Evolutionary conservation across 2,329 filamentous ascomycete species (phyloP).

Genomic region (Aspergillus sp.): DNA sequence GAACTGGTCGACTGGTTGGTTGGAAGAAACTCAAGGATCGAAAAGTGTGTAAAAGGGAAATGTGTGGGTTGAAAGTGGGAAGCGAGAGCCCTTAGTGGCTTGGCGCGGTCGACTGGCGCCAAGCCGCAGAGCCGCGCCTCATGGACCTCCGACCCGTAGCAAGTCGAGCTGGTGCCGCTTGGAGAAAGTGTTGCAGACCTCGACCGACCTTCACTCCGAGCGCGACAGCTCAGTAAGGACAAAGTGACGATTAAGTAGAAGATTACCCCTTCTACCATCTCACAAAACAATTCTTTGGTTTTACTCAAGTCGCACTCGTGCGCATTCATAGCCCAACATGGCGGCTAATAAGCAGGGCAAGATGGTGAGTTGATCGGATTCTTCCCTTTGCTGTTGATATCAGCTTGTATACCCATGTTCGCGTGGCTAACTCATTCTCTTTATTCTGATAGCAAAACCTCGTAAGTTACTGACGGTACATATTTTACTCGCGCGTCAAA

Average conservation of each 20-base stretch:
- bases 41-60: slow-evolving; percentile 38
- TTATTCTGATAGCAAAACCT: slow-evolving; percentile 59
- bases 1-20: slow-evolving; percentile 42
- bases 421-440: slow-evolving; percentile 54
- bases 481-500: not conserved
- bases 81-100: slow-evolving; percentile 43
- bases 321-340: slow-evolving; percentile 49
- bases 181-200: slow-evolving; percentile 1
- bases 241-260: slow-evolving; percentile 21
- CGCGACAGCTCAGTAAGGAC: slow-evolving; percentile 6
- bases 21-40: slow-evolving; percentile 31
- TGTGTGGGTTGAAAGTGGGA: slow-evolving; percentile 39
- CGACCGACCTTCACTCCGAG: slow-evolving; percentile 10
- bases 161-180: slow-evolving; percentile 4
- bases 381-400: slow-evolving; percentile 8
- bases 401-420: not conserved
- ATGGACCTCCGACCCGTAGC: slow-evolving; percentile 12
- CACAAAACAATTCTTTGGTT: slow-evolving; percentile 29
- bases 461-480: slow-evolving; percentile 49
- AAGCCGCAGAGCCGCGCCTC: slow-evolving; percentile 28
- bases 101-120: slow-evolving; percentile 33
- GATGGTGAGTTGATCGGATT: slow-evolving; percentile 73
- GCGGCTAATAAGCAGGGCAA: slow-evolving; percentile 92
- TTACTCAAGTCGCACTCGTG: slow-evolving; percentile 49
- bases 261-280: slow-evolving; percentile 27